Evolutionary conservation across 169 alveolate genomes (phyloP), one percentile per base, ranked within the genome.

Genomic region (Eimeria praecox): DNA sequence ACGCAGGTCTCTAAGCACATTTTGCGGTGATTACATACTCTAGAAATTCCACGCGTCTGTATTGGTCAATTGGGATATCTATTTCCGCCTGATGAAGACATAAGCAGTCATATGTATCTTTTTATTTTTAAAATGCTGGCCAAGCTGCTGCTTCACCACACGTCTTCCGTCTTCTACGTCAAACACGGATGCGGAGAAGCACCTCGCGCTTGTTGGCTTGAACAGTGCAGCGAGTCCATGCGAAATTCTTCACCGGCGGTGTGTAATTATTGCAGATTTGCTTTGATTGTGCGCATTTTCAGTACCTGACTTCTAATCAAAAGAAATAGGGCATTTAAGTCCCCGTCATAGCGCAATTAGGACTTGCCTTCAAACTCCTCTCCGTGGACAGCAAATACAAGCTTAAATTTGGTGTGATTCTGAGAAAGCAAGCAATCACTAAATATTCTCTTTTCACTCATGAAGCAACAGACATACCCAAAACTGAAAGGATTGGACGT

Each of bases 81-180:
- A 93, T 82, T 22, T 93, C 96, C 69, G 93, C 93, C 96, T 93
- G 96, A 0, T 5, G 71, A 46, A 3, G 49, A 49, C 71, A 20
- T 14, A 27, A 27, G 5, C 90, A n/a, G 3, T 20, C 90, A 80
- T 52, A 30, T 49, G 71, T 20, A 30, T 44, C 12, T 49, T 8
- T 49, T 35, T 20, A n/a, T 20, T 24, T 5, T 24, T 1, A 80
- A 14, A 44, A 35, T 46, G 24, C 33, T 33, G 22, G 12, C 1
- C 3, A 14, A 8, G 73, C 40, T 40, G 64, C 49, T 38, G 27
- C 9, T 5, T 89, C 73, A 93, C 96, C 88, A 93, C 80, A 12
- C 96, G 92, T 82, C 96, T 59, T 46, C 96, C 96, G 33, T 93
- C 93, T 44, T 93, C 96, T 44, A 93, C 83, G 54, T 93, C 96